Evolutionary conservation across 1,284 basidiomycete species (phyloP).

Genomic region (Sutorius eximius): DNA sequence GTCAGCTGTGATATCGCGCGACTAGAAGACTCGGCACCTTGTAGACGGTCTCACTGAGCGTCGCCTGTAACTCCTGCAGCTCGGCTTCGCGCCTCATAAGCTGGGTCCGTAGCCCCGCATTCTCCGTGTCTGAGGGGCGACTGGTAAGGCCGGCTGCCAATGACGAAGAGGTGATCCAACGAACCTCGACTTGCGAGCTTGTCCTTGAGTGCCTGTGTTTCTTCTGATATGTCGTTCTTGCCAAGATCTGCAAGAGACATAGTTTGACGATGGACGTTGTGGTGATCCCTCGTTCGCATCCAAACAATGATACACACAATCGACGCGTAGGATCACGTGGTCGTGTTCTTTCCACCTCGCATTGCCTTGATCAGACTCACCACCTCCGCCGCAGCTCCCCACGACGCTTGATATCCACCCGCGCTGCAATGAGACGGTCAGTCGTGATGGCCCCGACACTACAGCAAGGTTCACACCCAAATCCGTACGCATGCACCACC

Average conservation of each 20-base stretch:
- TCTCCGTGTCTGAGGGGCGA: conserved; percentile 48
- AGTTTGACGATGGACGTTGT: conserved; percentile 16
- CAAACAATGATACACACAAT: conserved; percentile 30
- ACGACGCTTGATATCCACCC: conserved; percentile 55
- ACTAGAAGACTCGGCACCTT: conserved; percentile 48
- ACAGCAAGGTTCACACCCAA: conserved; percentile 44
- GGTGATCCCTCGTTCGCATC: conserved; percentile 4
- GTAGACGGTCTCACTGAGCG: conserved; percentile 56
- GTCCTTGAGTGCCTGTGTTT: conserved; percentile 57
- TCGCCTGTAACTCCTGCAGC: conserved; percentile 51
- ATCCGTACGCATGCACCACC: conserved; percentile 66
- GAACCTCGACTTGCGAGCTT: conserved; percentile 63
- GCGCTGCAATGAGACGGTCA: conserved; percentile 33
- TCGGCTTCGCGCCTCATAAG: conserved; percentile 55
- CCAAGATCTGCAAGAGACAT: conserved; percentile 64
- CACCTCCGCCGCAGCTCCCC: conserved; percentile 52
- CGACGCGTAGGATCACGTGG: conserved; percentile 34
- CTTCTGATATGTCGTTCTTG: conserved; percentile 59
- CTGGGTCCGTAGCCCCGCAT: conserved; percentile 55
- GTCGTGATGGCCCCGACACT: conserved; percentile 1
- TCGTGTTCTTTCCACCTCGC: conserved; percentile 20
- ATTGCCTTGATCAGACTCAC: conserved; percentile 31
- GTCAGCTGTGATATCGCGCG: conserved; percentile 12
- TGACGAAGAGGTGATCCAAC: conserved; percentile 5
- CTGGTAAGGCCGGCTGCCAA: conserved; percentile 9